Percentiles rank a stretch among this genome's conserved stretches.
phyloP scores from a whole-genome alignment of 2,329 filamentous ascomycete species.

The Beauveria caledonica region DNA sequence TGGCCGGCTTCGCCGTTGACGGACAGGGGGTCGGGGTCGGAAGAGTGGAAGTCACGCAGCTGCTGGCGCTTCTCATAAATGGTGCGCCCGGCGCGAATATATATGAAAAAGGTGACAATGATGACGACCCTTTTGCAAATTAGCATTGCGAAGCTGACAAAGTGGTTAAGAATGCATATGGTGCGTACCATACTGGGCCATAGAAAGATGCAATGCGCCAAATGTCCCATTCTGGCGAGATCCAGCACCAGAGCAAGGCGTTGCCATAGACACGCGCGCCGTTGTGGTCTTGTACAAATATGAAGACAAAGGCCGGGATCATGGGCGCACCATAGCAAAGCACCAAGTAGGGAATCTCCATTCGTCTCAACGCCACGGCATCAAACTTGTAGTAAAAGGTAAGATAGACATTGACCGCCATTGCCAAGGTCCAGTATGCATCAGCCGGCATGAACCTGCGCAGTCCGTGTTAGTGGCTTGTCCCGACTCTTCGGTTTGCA shows the following conservation, averaged over 20 bases:
- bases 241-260: constrained; percentile 77
- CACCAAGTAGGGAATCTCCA: constrained; percentile 64
- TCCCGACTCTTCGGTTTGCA: neutral
- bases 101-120: constrained; percentile 54
- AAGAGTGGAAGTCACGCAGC: constrained; percentile 46
- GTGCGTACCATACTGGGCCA: constrained; percentile 55
- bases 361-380: constrained; percentile 49
- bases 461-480: constrained; percentile 1
- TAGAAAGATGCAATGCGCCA: constrained; percentile 72
- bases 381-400: constrained; percentile 72
- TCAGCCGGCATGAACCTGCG: constrained; percentile 72
- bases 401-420: constrained; percentile 77
- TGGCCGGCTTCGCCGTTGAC: constrained; percentile 31
- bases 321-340: constrained; percentile 68
- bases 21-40: constrained; percentile 31
- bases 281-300: constrained; percentile 50
- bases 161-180: neutral
- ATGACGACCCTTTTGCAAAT: constrained; percentile 47
- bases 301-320: constrained; percentile 56
- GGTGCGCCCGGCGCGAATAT: constrained; percentile 55
- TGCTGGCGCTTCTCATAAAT: constrained; percentile 61
- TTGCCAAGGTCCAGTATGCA: constrained; percentile 68
- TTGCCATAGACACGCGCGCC: constrained; percentile 60
- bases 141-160: too few species aligned
- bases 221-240: constrained; percentile 57